Evolutionary conservation across 2,329 filamentous ascomycete genomes (phyloP).

Genomic region (Scedosporium apiospermum): DNA sequence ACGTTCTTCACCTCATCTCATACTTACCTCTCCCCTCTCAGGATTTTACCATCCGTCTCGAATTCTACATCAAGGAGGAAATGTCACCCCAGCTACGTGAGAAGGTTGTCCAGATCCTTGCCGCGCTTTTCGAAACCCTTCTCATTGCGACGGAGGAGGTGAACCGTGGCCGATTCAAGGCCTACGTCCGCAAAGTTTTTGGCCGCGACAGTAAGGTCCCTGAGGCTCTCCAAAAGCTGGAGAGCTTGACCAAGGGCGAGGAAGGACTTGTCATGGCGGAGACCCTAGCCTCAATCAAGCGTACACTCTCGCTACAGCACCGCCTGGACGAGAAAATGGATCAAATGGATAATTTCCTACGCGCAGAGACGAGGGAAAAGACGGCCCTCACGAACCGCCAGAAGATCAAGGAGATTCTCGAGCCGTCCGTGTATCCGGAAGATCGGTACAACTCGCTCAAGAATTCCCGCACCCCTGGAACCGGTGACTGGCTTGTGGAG

Average conservation of each 20-base stretch:
- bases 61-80: constrained; percentile 27
- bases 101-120: constrained; percentile 31
- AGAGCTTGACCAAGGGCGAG: constrained; percentile 30
- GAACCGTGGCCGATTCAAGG: constrained; percentile 28
- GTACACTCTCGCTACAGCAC: constrained; percentile 22
- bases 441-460: constrained; percentile 31
- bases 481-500: constrained; percentile 34
- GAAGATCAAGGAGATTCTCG: constrained; percentile 27
- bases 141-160: constrained; percentile 32
- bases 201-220: constrained; percentile 29
- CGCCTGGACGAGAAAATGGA: constrained; percentile 25
- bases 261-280: constrained; percentile 33
- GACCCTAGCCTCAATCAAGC: constrained; percentile 28
- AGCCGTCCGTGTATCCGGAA: constrained; percentile 31
- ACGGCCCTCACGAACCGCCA: constrained; percentile 23
- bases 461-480: constrained; percentile 27
- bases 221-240: constrained; percentile 27
- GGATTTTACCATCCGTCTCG: constrained; percentile 32
- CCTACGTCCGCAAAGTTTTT: constrained; percentile 29
- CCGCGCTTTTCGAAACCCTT: constrained; percentile 33
- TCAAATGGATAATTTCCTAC: constrained; percentile 20
- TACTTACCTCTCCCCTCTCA: constrained; percentile 6
- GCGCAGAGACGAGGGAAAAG: constrained; percentile 23
- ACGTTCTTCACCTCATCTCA: constrained; percentile 1
- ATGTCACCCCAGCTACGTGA: constrained; percentile 26